These are phyloP conservation scores for Hemisphaericaspora xylofermentans DNA, from an alignment of 1,139 yeast genomes.

Conservation along the genomic window DNA sequence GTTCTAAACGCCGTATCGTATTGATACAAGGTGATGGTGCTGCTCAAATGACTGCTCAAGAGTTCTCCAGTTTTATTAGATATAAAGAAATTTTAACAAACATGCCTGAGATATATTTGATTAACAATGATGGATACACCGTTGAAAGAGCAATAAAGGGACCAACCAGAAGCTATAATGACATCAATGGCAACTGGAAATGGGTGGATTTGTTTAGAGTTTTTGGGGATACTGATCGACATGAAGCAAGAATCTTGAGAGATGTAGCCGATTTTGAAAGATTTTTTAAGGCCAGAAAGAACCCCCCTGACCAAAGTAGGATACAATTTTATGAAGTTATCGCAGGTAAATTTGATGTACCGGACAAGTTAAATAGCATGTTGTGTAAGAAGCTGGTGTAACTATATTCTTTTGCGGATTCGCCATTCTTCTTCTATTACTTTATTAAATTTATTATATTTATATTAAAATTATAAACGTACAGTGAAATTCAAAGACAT, in stretches of 20 bases:
- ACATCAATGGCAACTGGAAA: conserved; percentile 74
- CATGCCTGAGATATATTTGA: conserved; percentile 58
- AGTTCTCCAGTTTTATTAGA: conserved; percentile 66
- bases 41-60: conserved; percentile 88
- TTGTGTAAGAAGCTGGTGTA: conserved; percentile 10
- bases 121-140: conserved; percentile 85
- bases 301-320: conserved; percentile 12
- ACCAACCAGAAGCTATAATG: conserved; percentile 72
- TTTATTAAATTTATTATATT: no score
- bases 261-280: conserved; percentile 29
- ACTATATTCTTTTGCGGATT: no score
- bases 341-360: conserved; percentile 60
- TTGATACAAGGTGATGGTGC: conserved; percentile 88
- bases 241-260: conserved; percentile 32
- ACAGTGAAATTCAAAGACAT: no score
- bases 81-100: conserved; percentile 41
- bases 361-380: conserved; percentile 45
- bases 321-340: conserved; percentile 57
- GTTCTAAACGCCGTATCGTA: conserved; percentile 53
- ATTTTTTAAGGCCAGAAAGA: conserved; percentile 24
- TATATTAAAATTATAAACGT: no score
- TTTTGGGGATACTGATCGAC: conserved; percentile 58
- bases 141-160: conserved; percentile 85
- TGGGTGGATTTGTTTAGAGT: conserved; percentile 66
- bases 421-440: no score